Evolutionary conservation across 1,139 yeast species (phyloP), one percentile per base, ranked within the genome.

Genomic region (Tardiomyces digboiensis): DNA sequence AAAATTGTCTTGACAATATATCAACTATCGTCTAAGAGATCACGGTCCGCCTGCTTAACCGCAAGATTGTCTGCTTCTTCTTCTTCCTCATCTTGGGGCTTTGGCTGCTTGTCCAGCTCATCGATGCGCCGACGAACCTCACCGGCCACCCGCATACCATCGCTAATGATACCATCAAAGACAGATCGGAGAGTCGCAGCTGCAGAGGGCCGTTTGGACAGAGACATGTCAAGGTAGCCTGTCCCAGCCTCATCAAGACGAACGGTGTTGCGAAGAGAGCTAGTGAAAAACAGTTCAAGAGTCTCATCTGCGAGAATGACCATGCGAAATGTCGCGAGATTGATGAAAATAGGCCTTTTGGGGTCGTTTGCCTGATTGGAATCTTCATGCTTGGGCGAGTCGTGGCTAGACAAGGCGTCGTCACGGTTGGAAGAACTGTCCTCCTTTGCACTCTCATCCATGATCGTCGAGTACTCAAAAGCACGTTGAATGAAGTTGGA

Each of bases 231-330:
- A 40, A 51, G 57, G 7, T 55, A 52, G 6, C 66, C 64, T 2
- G 66, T 62, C 21, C 66, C 67, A 23, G 50, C 52, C 51, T 78
- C 76, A 37, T 79, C 76, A 37, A 88, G 70, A 55, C 83, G 87
- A 42, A 88, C 74, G 0, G 94, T 76, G 7, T 70, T 62, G 44
- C 82, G 74, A 40, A 82, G 70, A 1, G 89, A 83, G 21, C 71
- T 67, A 33, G 86, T 73, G 62, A 91, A 91, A 52, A 89, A 77
- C 38, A 83, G 68, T 60, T 91, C 97, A 53, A 88, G 82, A 0
- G 97, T 85, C 57, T 88, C 97, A 61, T 89, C 96, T 0, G 97
- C 97, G 14, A 91, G 70, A 3, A 91, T 70, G 1, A 91, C 94
- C 98, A 91, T 91, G 52, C 98, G 72, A 67, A 91, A 91, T 0